Evolutionary conservation across 495 filamentous ascomycete species (phyloP).

Genomic region (Thozetella sp.): DNA sequence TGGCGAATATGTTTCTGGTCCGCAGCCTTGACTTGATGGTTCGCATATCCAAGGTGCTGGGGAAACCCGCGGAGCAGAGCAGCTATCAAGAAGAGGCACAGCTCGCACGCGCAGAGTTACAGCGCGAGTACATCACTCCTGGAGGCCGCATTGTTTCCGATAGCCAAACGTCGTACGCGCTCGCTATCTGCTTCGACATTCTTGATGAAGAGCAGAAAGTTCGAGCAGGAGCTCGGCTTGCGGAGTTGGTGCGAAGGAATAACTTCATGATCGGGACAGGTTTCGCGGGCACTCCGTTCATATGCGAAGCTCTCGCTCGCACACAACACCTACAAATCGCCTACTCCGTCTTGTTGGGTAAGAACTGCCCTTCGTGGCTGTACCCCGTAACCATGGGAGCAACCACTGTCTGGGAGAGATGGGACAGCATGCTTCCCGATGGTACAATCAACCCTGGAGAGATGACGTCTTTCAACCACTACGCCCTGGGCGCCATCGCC

Average conservation of each 20-base stretch:
- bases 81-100: constrained; percentile 15
- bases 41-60: background rate
- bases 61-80: constrained; percentile 21
- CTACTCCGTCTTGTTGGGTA: too few species aligned
- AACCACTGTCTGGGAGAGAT: constrained; percentile 59
- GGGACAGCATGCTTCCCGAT: too few species aligned
- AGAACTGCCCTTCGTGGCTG: constrained; percentile 56
- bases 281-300: constrained; percentile 54
- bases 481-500: too few species aligned
- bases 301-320: constrained; percentile 40
- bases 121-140: constrained; percentile 34
- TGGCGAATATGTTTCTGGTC: constrained; percentile 44
- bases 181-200: constrained; percentile 33
- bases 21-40: constrained; percentile 11
- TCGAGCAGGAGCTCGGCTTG: constrained; percentile 31
- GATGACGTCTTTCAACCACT: too few species aligned
- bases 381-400: constrained; percentile 51
- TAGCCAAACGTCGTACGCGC: constrained; percentile 41
- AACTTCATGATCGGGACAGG: constrained; percentile 51
- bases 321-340: too few species aligned
- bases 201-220: too few species aligned
- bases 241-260: constrained; percentile 27
- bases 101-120: constrained; percentile 22
- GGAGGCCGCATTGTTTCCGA: constrained; percentile 33
- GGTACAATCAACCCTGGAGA: too few species aligned